Conservation (phyloP, 345 rosid species). For the Rhizophora apiculata region DNA sequence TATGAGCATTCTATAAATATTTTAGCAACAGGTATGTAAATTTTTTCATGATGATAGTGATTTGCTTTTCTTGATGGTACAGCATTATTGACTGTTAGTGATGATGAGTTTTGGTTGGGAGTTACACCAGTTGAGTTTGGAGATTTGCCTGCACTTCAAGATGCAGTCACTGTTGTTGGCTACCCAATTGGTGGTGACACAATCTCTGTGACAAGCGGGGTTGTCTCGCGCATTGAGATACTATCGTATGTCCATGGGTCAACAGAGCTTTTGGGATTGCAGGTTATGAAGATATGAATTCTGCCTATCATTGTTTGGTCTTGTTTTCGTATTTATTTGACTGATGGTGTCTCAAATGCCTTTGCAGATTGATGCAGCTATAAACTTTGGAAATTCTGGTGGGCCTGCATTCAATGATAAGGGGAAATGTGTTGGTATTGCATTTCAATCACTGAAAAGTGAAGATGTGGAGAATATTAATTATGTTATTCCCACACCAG, state of each 20-base stretch:
- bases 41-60: background rate
- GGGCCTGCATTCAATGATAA: constrained; percentile 96
- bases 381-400: constrained; percentile 96
- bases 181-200: constrained; percentile 97
- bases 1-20: no score
- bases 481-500: constrained; percentile 94
- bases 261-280: constrained; percentile 88
- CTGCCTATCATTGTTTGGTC: background rate
- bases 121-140: constrained; percentile 84
- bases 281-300: constrained; percentile 37
- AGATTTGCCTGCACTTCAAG: constrained; percentile 87
- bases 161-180: constrained; percentile 96
- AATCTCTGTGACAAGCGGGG: constrained; percentile 94
- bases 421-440: constrained; percentile 91
- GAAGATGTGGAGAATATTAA: constrained; percentile 96
- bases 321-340: background rate
- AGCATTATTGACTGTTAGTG: constrained; percentile 72
- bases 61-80: constrained; percentile 16
- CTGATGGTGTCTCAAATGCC: background rate
- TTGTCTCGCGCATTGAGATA: constrained; percentile 89
- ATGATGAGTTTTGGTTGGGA: constrained; percentile 96
- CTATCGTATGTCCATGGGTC: constrained; percentile 90
- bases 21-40: background rate
- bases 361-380: constrained; percentile 91
- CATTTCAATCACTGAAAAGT: constrained; percentile 92